Conservation (phyloP, 352 stramenopile genomes). For the Thraustochytrium striatum region DNA sequence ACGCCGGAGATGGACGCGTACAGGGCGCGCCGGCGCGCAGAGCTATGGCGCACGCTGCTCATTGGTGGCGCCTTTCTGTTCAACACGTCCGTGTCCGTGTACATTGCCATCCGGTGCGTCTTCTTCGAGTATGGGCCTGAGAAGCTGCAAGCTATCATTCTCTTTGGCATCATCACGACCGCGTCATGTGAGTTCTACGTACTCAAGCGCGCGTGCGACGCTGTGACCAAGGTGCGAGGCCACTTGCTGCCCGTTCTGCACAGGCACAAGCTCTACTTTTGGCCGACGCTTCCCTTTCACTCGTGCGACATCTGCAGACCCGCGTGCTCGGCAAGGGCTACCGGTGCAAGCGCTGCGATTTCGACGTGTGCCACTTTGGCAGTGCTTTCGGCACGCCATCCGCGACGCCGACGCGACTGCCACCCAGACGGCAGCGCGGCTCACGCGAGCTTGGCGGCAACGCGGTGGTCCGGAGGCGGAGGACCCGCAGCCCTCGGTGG, state of each 20-base stretch:
- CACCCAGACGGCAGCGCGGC: conserved; percentile 6
- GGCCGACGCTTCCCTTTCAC: conserved; percentile 50
- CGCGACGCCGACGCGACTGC: conserved; percentile 46
- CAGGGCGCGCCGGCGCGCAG: neutral
- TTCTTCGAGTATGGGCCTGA: neutral
- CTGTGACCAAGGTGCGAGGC: neutral
- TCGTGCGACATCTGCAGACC: conserved; percentile 56
- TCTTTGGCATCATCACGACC: conserved; percentile 29
- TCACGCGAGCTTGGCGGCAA: conserved; percentile 47
- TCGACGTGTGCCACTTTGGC: conserved; percentile 52
- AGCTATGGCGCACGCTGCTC: conserved; percentile 26
- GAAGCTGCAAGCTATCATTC: neutral
- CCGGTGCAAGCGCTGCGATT: conserved; percentile 57
- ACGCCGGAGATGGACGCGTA: conserved; percentile 27
- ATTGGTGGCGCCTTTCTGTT: conserved; percentile 3
- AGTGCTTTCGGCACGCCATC: conserved; percentile 16
- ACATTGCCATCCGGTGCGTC: conserved; percentile 31
- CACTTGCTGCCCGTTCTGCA: conserved; percentile 45
- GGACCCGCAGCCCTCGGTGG: too few species aligned
- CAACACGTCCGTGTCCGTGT: conserved; percentile 22
- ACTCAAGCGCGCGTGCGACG: conserved; percentile 18
- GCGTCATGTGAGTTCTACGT: conserved; percentile 17
- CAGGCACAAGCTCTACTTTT: conserved; percentile 55
- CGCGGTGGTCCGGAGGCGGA: conserved; percentile 52
- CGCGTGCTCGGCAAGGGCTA: conserved; percentile 43